Evolutionary conservation across 768 basidiomycete genomes (phyloP), one percentile per base, ranked within the genome.

Genomic region (Kockovaella imperatae): DNA sequence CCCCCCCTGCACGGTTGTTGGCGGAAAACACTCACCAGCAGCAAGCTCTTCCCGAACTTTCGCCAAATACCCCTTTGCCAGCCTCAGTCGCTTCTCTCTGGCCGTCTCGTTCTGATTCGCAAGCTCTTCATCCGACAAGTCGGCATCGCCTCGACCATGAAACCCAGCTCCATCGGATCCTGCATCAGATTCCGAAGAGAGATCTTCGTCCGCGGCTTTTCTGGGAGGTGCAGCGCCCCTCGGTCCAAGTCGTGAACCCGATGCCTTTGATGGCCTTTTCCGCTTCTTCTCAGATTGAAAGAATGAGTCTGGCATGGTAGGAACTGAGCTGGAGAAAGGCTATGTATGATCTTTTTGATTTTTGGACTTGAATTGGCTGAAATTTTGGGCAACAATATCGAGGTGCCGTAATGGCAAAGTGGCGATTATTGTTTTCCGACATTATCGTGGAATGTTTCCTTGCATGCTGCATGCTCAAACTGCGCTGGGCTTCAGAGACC

Each of bases 61-160:
- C 52, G 88, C 81, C 32, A 99, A 75, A 70, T 97, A 96, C 53
- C 93, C 70, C 69, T 89, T 85, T 4, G 93, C 91, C 31, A 99
- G 74, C 50, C 95, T 75, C 17, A 99, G 75, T 50, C 95, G 76
- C 73, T 97, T 99, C 75, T 89, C 82, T 0, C 88, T 89, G 2
- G 89, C 87, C 4, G 89, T 93, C 73, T 96, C 93, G 54, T 82
- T 75, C 55, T 82, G 79, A 57, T 90, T 83, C 59, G 95, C 89
- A 21, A 55, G 46, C 44, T 67, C 62, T 34, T 89, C 87, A 5
- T 80, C 84, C 57, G 84, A 85, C 23, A 74, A 77, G 2, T 76
- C 78, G 14, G 72, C 76, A 52, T 81, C 82, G 23, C 74, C 72
- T 49, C 79, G 77, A 29, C 75, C 75, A 8, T 80, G 74, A 54